Base-by-base conservation (phyloP, 1,284 basidiomycete species). In the Prillingera fragicola region DNA sequence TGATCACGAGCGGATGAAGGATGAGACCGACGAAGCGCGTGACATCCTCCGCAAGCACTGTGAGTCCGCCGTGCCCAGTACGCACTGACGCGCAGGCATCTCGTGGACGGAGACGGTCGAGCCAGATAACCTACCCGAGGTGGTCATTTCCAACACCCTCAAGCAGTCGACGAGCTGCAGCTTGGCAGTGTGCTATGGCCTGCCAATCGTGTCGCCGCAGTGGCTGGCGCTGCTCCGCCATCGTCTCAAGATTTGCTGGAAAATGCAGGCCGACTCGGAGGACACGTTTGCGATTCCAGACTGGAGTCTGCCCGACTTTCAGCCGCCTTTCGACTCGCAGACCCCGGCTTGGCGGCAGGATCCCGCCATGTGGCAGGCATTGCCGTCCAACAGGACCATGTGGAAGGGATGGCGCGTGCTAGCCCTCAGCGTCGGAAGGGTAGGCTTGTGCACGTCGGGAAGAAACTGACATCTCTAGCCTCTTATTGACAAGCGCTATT, bases 271-370 rank as follows among this genome's bases (percentile, higher is more conserved):
- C 7, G 65, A 67, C 47, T 52, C 47, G 8, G 41, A 63, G 40
- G 63, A 67, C 39, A 62, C 58, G 33, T 68, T 67, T 37, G 14
- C 14, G 1, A 15, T 67, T n/a, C 67, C 67, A 12, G 47, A 59
- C 22, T n/a, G n/a, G n/a, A n/a, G n/a, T n/a, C n/a, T n/a, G n/a
- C 37, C 36, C 3, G 41, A 43, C n/a, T n/a, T n/a, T n/a, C n/a
- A n/a, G n/a, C n/a, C n/a, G n/a, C n/a, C n/a, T n/a, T n/a, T n/a
- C n/a, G n/a, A n/a, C n/a, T n/a, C n/a, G n/a, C n/a, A n/a, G n/a
- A n/a, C n/a, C n/a, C n/a, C n/a, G n/a, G n/a, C n/a, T n/a, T n/a
- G n/a, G n/a, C n/a, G n/a, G n/a, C n/a, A 42, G 12, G 41, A 43
- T 6, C 25, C 38, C 0, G 44, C 44, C 3, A 28, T 31, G 7